Conservation (phyloP, 768 basidiomycete genomes). For the Serpula lacrymans region DNA sequence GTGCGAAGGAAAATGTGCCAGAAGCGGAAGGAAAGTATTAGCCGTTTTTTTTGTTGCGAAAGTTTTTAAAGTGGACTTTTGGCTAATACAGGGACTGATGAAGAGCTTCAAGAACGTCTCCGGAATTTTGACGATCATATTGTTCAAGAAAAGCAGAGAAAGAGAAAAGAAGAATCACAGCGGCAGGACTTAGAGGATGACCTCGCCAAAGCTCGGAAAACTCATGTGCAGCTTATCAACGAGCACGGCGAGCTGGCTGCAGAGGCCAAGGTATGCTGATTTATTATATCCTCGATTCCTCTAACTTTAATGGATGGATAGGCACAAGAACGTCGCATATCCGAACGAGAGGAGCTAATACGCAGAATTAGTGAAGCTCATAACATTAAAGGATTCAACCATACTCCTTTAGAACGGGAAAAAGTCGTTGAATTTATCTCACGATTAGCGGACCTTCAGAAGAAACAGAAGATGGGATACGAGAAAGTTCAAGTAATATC, state of each 20-base stretch:
- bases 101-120: constrained; percentile 59
- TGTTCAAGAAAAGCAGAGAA: constrained; percentile 45
- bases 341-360: constrained; percentile 71
- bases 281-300: neutral
- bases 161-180: constrained; percentile 44
- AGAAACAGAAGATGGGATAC: constrained; percentile 58
- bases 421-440: constrained; percentile 73
- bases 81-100: constrained; percentile 56
- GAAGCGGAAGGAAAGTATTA: constrained; percentile 57
- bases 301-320: constrained; percentile 22
- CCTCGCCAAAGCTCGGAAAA: constrained; percentile 41
- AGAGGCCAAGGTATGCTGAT: constrained; percentile 59
- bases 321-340: constrained; percentile 71
- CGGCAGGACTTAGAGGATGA: constrained; percentile 65
- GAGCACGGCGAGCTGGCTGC: constrained; percentile 68
- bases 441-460: constrained; percentile 58
- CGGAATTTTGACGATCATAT: constrained; percentile 61
- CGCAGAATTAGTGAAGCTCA: constrained; percentile 64
- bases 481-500: constrained; percentile 61
- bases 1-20: constrained; percentile 59
- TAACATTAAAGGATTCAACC: constrained; percentile 70
- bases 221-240: constrained; percentile 54
- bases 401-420: constrained; percentile 64
- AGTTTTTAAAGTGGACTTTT: neutral
- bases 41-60: neutral